A percentile compares a stretch with the other conserved stretches of the same genome.
These are phyloP conservation scores for Epichloe gansuensis DNA, from an alignment of 2,329 filamentous ascomycete genomes.

Conservation along the genomic window DNA sequence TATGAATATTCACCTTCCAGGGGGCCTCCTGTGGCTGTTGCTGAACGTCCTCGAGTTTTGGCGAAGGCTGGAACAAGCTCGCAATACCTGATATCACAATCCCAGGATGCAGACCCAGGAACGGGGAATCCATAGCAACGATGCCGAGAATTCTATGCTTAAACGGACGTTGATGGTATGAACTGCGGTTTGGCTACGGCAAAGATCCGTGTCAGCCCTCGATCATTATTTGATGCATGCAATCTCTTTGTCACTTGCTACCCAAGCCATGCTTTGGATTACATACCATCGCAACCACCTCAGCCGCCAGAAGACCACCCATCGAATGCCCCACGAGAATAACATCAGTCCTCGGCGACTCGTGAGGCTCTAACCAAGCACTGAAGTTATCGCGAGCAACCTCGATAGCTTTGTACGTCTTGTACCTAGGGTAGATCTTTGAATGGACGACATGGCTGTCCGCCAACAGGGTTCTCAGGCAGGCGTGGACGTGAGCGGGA, in stretches of 20 bases:
- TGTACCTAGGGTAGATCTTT: slow-evolving; percentile 74
- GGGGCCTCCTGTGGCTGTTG: not conserved
- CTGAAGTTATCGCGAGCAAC: slow-evolving; percentile 76
- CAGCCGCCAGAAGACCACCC: slow-evolving; percentile 72
- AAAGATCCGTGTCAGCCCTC: not conserved
- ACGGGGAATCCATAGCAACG: slow-evolving; percentile 74
- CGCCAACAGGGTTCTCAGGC: slow-evolving; percentile 52
- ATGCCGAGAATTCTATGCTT: slow-evolving; percentile 70
- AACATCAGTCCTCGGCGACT: slow-evolving; percentile 61
- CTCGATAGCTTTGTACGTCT: slow-evolving; percentile 58
- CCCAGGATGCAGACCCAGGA: slow-evolving; percentile 79
- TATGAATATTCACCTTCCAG: not conserved
- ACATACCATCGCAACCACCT: slow-evolving; percentile 55
- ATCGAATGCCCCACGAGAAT: slow-evolving; percentile 82
- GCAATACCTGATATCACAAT: slow-evolving; percentile 72
- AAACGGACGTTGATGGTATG: slow-evolving; percentile 30
- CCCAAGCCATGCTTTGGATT: not conserved
- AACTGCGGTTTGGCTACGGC: slow-evolving; percentile 21
- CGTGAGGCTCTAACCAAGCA: slow-evolving; percentile 67
- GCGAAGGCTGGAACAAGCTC: slow-evolving; percentile 54
- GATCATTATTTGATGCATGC: not conserved
- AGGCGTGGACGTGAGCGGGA: slow-evolving; percentile 72
- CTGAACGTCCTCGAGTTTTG: slow-evolving; percentile 11
- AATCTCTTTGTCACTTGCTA: not conserved
- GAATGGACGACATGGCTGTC: slow-evolving; percentile 74